These are phyloP conservation scores for Pythium graminicola DNA, from an alignment of 352 stramenopile species.

Conservation along the genomic window DNA sequence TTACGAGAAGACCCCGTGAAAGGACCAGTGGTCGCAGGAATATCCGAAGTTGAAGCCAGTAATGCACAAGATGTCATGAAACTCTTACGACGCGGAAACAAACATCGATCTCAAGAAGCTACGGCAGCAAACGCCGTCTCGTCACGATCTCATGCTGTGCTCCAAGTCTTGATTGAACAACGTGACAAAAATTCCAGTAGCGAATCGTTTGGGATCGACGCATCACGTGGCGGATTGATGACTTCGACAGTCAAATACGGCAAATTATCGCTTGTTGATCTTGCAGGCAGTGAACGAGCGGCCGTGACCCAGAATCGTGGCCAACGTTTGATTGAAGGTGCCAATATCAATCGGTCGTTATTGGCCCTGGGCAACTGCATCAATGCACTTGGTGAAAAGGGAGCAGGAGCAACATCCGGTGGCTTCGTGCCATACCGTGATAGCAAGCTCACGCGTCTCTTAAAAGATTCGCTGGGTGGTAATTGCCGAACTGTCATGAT, in stretches of 20 bases:
- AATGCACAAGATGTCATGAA: slow-evolving; percentile 83
- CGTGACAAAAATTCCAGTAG: slow-evolving; percentile 32
- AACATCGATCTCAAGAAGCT: slow-evolving; percentile 80
- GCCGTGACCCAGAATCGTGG: slow-evolving; percentile 87
- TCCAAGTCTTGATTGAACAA: slow-evolving; percentile 82
- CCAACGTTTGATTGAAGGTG: slow-evolving; percentile 78
- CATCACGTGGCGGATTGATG: slow-evolving; percentile 17
- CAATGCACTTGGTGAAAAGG: slow-evolving; percentile 87
- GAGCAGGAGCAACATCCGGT: neutral
- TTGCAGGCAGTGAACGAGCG: slow-evolving; percentile 87
- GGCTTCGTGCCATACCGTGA: slow-evolving; percentile 82
- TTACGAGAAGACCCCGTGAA: slow-evolving; percentile 83
- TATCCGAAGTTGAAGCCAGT: slow-evolving; percentile 80
- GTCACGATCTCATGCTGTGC: slow-evolving; percentile 84
- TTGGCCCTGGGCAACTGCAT: slow-evolving; percentile 91
- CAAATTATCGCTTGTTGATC: slow-evolving; percentile 88
- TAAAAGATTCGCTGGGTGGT: slow-evolving; percentile 88
- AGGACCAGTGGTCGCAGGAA: slow-evolving; percentile 74
- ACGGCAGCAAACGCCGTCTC: slow-evolving; percentile 86
- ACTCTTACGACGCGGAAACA: slow-evolving; percentile 80
- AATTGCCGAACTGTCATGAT: slow-evolving; percentile 95
- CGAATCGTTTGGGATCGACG: slow-evolving; percentile 13
- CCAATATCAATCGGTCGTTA: slow-evolving; percentile 91
- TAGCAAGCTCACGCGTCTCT: slow-evolving; percentile 83
- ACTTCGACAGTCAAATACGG: slow-evolving; percentile 59